A percentile compares a stretch with the other conserved stretches of the same genome.
Conservation (phyloP, 192 early-diverging fungal species). For the Backusella luteola region DNA sequence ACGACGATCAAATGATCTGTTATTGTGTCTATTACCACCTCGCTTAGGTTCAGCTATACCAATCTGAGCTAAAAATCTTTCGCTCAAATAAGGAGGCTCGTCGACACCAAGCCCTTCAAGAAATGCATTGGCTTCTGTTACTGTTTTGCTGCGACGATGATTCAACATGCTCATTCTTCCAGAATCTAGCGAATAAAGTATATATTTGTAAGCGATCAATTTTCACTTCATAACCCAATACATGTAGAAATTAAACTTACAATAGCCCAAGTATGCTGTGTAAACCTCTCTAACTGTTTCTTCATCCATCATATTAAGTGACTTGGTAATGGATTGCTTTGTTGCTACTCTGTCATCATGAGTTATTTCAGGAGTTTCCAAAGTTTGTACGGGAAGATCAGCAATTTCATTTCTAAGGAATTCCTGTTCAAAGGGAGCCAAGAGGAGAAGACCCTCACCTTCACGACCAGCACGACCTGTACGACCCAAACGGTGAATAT, state of each 20-base stretch:
- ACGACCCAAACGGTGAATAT: slow-evolving; percentile 95
- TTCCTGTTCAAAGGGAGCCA: slow-evolving; percentile 74
- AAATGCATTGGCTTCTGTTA: slow-evolving; percentile 41
- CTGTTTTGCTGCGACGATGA: slow-evolving; percentile 34
- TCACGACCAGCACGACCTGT: slow-evolving; percentile 93
- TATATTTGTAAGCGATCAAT: neutral
- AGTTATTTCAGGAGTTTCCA: slow-evolving; percentile 37
- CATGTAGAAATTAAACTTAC: slow-evolving; percentile 37
- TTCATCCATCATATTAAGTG: slow-evolving; percentile 44
- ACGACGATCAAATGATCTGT: neutral
- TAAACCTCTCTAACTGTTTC: slow-evolving; percentile 54
- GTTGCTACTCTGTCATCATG: slow-evolving; percentile 26
- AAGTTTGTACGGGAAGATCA: slow-evolving; percentile 57
- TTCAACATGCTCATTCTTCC: slow-evolving; percentile 39
- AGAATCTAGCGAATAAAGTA: slow-evolving; percentile 31
- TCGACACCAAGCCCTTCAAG: slow-evolving; percentile 44
- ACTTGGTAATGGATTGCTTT: slow-evolving; percentile 25
- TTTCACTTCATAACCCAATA: neutral
- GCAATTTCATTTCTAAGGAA: slow-evolving; percentile 61
- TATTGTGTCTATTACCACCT: neutral
- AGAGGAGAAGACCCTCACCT: slow-evolving; percentile 82
- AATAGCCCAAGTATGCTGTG: slow-evolving; percentile 60
- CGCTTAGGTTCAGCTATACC: slow-evolving; percentile 25
- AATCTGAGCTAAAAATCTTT: slow-evolving; percentile 43
- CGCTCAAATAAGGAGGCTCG: slow-evolving; percentile 42